Evolutionary conservation across 495 filamentous ascomycete genomes (phyloP), one percentile per base, ranked within the genome.

Genomic region (Hypoxylon lenormandii): DNA sequence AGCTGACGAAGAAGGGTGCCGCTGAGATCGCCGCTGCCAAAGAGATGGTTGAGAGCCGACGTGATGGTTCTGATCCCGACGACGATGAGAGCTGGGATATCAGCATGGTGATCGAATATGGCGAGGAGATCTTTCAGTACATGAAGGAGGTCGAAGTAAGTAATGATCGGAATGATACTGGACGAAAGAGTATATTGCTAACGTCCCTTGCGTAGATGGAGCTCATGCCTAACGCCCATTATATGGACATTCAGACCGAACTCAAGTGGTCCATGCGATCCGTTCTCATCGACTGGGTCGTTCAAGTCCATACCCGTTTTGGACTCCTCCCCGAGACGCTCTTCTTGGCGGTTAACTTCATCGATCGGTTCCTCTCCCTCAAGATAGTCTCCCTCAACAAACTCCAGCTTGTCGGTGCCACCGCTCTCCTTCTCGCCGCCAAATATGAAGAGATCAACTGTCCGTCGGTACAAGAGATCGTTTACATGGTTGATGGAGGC

Each of bases 361-460:
- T 98, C 70, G 95, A 98, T 76, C 92, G 95, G 33, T 98, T 98
- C 79, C 86, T 98, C 30, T 96, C 94, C 3, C 87, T 87, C 81
- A 98, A 98, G 81, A 86, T 97, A 22, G 93, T 98, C 19, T 97
- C 96, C 3, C 84, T 98, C 2, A 91, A 90, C 42, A 98, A 98
- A 82, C 84, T 98, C 16, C 95, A 98, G 80, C 87, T 98, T 22
- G 96, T 98, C 19, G 95, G 95, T 40, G 95, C 95, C 11, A 97
- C 96, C 8, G 95, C 95, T 5, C 90, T 98, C 70, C 94, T 97
- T 69, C 89, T 98, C 57, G 95, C 95, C 1, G 92, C 96, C 68
- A 98, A 98, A 80, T 98, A 97, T 72, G 95, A 98, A 78, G 95
- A 98, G 79, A 96, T 98, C 80, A 96, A 96, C 77, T 94, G 93